Evolutionary conservation across 768 basidiomycete species (phyloP), one percentile per base, ranked within the genome.

Genomic region (Punctularia strigosozonata): DNA sequence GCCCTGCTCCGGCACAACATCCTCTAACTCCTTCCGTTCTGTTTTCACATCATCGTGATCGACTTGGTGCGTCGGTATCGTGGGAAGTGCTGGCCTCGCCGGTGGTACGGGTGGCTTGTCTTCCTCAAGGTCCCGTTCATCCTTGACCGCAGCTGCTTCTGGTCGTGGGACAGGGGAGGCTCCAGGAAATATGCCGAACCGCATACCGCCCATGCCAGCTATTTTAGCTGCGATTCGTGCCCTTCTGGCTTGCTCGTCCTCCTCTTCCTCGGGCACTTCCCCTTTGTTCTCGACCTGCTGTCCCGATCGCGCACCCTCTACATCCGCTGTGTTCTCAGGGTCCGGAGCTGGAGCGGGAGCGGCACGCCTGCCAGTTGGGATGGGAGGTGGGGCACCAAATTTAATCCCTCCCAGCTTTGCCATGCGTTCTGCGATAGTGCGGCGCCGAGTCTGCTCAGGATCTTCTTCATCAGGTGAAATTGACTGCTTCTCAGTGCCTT

Each of bases 371-470:
- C 57, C 46, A 2, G 63, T 63, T 4, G 61, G 58, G 14, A 63
- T 55, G 2, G 64, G 64, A 1, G 77, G 73, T 13, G 80, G 80
- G 31, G 70, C 76, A 1, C 87, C 87, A 46, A 91, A 82, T 44
- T 72, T 75, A 52, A 94, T 79, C 3, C 85, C 87, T 13, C 91
- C 88, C 1, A 95, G 65, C 50, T 78, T 87, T 1, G 90, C 90
- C 90, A 95, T 92, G n/a, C 91, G 72, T 42, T 94, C 89, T 1
- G 90, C 88, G 25, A 95, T 85, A 2, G 83, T 83, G 22, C 67
- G 68, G 18, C 78, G 71, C 35, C 79, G 67, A 2, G 57, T 46
- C 8, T 55, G 51, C 17, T 65, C 68, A 6, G 55, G 59, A 18
- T 73, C 68, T 40, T 72, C 73, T 1, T 62, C 62, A 22, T 56